Evolutionary conservation across 2,329 filamentous ascomycete genomes (phyloP), one percentile per base, ranked within the genome.

Genomic region (Sporothrix schenckii): DNA sequence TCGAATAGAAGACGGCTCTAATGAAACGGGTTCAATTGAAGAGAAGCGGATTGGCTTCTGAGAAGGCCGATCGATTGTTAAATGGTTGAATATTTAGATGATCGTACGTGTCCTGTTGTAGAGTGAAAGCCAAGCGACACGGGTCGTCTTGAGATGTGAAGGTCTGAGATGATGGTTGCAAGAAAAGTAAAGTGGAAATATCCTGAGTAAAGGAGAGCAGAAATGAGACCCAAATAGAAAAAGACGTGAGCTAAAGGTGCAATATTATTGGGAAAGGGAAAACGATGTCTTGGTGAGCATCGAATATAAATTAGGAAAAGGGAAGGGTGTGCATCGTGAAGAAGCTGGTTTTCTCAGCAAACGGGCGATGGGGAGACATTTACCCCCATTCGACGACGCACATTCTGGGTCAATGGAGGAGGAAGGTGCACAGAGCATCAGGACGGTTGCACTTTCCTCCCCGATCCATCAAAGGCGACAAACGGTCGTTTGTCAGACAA

Each of bases 311-410:
- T 24, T 11, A 30, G 27, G 16, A 13, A 41, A 30, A 10, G 44
- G 2, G 21, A 10, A 11, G 39, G 11, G n/a, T 13, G 58, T 47
- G 39, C 21, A 63, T 63, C 58, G n/a, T n/a, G 21, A 65, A 27
- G 47, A 65, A 65, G 60, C 44, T 30, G 61, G 6, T 34, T 65
- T 65, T 65, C 61, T 65, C 61, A 65, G 41, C 61, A 34, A 50
- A 13, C 19, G 9, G n/a, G 19, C 16, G 16, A 24, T 34, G 61
- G 61, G 47, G 61, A 65, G 50, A 65, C 61, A 21, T 34, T 65
- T 49, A 13, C 61, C 61, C 44, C 44, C 47, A 27, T 63, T 63
- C 21, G 39, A 24, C 41, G 39, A 63, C 21, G 39, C 58, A n/a
- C 58, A 27, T 47, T 6, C 27, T 10, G 58, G 21, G 39, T 30